These are phyloP conservation scores for Botrytis paeoniae DNA, from an alignment of 2,329 filamentous ascomycete species.

Conservation along the genomic window DNA sequence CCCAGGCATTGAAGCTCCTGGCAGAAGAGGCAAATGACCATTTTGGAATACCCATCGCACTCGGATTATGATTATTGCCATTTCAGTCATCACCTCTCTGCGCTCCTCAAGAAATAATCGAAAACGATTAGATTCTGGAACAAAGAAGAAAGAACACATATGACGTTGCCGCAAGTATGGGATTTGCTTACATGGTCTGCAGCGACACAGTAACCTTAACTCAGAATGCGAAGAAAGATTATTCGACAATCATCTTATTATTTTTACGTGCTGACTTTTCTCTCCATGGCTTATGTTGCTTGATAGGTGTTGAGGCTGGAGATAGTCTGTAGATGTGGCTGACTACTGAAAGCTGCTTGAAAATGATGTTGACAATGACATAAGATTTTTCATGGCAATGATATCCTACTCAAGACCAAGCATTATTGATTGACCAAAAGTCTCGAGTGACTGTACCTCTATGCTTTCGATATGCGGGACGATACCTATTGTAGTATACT, in stretches of 20 bases:
- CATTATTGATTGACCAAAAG: not conserved
- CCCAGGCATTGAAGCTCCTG: not conserved
- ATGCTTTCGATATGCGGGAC: not conserved
- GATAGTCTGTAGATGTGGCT: not conserved
- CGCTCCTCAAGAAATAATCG: not conserved
- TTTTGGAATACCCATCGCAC: not conserved
- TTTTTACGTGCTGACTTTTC: not conserved
- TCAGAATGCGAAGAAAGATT: not conserved
- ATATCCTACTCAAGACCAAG: not conserved
- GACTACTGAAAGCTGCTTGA: conserved; percentile 1
- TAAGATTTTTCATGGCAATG: not conserved
- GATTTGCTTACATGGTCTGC: not conserved
- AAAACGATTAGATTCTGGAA: not conserved
- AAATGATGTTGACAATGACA: conserved; percentile 1
- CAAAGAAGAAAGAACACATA: conserved; percentile 3
- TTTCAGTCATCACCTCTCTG: not conserved
- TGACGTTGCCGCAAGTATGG: not conserved
- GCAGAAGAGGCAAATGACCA: not conserved
- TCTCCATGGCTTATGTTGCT: not conserved
- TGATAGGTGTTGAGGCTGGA: not conserved
- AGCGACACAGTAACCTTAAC: not conserved
- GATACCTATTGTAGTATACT: not conserved
- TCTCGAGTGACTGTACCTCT: not conserved
- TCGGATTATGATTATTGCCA: not conserved
- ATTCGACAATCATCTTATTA: not conserved